phyloP scores from a whole-genome alignment of 2,329 filamentous ascomycete species.

The Diaporthe sp. region DNA sequence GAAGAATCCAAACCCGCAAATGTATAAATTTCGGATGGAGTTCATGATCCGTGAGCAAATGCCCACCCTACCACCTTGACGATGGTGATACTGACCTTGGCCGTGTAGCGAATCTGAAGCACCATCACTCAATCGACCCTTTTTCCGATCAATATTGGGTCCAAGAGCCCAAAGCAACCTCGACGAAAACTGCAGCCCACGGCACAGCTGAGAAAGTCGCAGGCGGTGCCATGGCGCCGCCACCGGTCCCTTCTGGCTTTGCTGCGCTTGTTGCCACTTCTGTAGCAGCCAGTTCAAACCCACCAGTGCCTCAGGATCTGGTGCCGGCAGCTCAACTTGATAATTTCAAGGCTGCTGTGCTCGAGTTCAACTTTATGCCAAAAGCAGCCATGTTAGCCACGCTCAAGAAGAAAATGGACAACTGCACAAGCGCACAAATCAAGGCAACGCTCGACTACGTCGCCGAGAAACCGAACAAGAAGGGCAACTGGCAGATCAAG shows the following conservation, averaged over 20 bases:
- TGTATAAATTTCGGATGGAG: conserved; percentile 78
- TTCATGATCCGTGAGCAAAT: conserved; percentile 75
- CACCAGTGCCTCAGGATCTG: conserved; percentile 48
- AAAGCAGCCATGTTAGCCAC: conserved; percentile 83
- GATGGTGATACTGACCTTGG: conserved; percentile 39
- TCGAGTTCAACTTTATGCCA: conserved; percentile 70
- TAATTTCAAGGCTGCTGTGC: conserved; percentile 78
- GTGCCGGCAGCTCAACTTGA: conserved; percentile 73
- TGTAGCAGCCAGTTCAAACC: conserved; percentile 32
- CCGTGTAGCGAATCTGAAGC: conserved; percentile 60
- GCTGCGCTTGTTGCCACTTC: conserved; percentile 30
- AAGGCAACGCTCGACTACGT: conserved; percentile 77
- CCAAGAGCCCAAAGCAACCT: conserved; percentile 48
- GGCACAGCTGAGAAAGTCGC: conserved; percentile 49
- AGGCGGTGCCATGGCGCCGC: conserved; percentile 47
- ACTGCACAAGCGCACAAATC: conserved; percentile 78
- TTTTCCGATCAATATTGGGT: conserved; percentile 88
- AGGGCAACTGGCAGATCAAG: conserved; percentile 41
- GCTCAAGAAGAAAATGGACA: conserved; percentile 81
- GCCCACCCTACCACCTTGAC: conserved; percentile 36
- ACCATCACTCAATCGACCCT: conserved; percentile 79
- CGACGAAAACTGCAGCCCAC: conserved; percentile 51
- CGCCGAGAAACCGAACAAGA: conserved; percentile 76
- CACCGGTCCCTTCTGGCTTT: conserved; percentile 44
- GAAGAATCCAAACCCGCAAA: conserved; percentile 61